A percentile compares a stretch with the other conserved stretches of the same genome.
Evolutionary conservation across 495 filamentous ascomycete genomes (phyloP).

Genomic region (Neurospora tetrasperma): DNA sequence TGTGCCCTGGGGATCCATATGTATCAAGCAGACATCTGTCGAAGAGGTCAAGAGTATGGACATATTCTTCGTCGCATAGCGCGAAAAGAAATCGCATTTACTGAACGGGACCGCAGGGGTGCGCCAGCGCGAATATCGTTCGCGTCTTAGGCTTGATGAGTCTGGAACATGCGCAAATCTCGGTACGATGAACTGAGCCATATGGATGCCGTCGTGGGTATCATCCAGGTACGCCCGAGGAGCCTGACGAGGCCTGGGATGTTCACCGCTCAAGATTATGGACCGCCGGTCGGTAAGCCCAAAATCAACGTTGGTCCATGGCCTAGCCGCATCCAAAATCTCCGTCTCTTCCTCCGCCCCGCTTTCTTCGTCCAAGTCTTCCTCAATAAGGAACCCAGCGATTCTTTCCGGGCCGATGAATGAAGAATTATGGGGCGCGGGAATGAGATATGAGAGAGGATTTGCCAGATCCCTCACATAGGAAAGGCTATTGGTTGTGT

Average conservation of each 20-base stretch:
- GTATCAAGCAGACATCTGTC: constrained; percentile 47
- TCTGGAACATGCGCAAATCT: constrained; percentile 9
- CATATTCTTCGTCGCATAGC: constrained; percentile 8
- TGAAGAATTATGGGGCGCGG: background rate
- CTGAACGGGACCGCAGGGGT: background rate
- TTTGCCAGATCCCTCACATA: constrained; percentile 16
- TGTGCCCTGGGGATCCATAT: constrained; percentile 27
- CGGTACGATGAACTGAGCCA: constrained; percentile 16
- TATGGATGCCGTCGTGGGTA: constrained; percentile 6
- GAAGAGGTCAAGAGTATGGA: constrained; percentile 49
- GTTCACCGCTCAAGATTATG: background rate
- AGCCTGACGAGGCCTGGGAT: background rate
- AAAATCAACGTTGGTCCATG: background rate
- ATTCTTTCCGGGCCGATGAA: constrained; percentile 7
- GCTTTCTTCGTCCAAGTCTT: background rate
- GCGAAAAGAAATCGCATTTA: constrained; percentile 1
- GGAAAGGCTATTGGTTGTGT: constrained; percentile 19
- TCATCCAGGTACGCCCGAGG: constrained; percentile 3
- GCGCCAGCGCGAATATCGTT: background rate
- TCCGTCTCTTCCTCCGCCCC: constrained; percentile 15
- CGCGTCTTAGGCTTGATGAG: background rate
- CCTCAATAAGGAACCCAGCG: background rate
- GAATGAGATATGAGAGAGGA: constrained; percentile 3
- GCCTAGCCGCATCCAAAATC: constrained; percentile 13
- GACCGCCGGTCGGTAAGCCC: background rate